A percentile compares a stretch with the other conserved stretches of the same genome.
Evolutionary conservation across 2,329 filamentous ascomycete species (phyloP).

Genomic region (Xylaria sp.): DNA sequence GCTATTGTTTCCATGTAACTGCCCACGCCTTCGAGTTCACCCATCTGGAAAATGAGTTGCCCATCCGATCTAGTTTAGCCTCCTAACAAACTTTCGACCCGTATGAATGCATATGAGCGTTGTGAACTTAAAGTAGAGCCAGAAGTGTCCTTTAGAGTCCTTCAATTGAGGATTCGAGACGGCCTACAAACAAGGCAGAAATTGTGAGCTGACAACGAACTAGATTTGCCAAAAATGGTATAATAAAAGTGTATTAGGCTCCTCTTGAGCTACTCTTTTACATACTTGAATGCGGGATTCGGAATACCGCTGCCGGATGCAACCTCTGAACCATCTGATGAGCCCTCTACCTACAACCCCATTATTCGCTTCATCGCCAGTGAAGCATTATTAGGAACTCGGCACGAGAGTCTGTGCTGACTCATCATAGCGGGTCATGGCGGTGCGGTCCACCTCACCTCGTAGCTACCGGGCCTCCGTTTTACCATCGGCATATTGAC

Average conservation of each 20-base stretch:
- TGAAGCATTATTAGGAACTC: background rate
- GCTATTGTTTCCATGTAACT: too few species aligned
- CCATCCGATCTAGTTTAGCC: too few species aligned
- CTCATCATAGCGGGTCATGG: too few species aligned
- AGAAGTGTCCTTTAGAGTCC: background rate
- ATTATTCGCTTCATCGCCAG: background rate
- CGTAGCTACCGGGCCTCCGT: too few species aligned
- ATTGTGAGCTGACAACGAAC: too few species aligned
- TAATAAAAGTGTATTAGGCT: background rate
- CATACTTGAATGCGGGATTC: background rate
- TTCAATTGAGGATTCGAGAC: background rate
- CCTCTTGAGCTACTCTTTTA: background rate
- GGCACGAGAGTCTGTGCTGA: too few species aligned
- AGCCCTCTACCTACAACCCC: constrained; percentile 6
- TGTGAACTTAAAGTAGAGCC: too few species aligned
- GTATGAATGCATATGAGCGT: background rate
- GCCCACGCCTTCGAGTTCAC: background rate
- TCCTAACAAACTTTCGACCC: too few species aligned
- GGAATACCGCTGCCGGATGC: background rate
- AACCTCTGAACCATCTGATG: background rate
- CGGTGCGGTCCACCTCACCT: too few species aligned
- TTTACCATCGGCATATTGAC: too few species aligned
- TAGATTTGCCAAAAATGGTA: background rate
- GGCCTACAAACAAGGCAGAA: background rate
- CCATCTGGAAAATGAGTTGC: too few species aligned